Evolutionary conservation across 495 filamentous ascomycete species (phyloP).

Genomic region (Daldinia concentrica): DNA sequence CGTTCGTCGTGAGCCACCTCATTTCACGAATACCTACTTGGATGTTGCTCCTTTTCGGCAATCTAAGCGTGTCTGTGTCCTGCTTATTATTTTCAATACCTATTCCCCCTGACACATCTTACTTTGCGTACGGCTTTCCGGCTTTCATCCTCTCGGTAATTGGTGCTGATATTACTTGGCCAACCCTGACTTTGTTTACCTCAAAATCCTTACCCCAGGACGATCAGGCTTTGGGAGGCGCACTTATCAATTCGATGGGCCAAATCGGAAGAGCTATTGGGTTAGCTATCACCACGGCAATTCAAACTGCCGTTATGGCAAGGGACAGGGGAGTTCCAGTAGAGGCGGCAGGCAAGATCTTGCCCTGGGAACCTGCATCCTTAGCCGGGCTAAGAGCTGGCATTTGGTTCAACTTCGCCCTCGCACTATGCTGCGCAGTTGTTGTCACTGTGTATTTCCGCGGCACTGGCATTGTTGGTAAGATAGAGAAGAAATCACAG

Average conservation of each 20-base stretch:
- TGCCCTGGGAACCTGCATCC: slow-evolving; percentile 53
- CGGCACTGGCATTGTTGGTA: slow-evolving; percentile 57
- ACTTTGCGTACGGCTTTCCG: slow-evolving; percentile 68
- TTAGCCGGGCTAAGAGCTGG: slow-evolving; percentile 62
- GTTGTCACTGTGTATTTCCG: slow-evolving; percentile 55
- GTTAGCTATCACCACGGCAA: slow-evolving; percentile 65
- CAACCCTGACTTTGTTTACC: slow-evolving; percentile 66
- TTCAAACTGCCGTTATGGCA: slow-evolving; percentile 64
- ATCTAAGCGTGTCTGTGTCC: slow-evolving; percentile 56
- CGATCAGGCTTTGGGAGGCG: slow-evolving; percentile 69
- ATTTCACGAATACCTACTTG: slow-evolving; percentile 62
- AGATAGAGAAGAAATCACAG: slow-evolving; percentile 37
- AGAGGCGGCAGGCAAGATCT: slow-evolving; percentile 47
- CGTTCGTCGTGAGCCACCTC: slow-evolving; percentile 62
- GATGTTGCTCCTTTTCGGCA: slow-evolving; percentile 63
- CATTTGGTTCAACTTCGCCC: slow-evolving; percentile 62
- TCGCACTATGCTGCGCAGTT: slow-evolving; percentile 48
- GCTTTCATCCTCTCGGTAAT: slow-evolving; percentile 68
- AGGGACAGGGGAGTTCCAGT: slow-evolving; percentile 52
- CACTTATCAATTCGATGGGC: slow-evolving; percentile 67
- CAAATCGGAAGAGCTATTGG: slow-evolving; percentile 66
- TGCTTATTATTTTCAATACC: slow-evolving; percentile 65
- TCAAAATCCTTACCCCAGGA: slow-evolving; percentile 64
- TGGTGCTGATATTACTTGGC: slow-evolving; percentile 68
- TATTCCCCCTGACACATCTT: slow-evolving; percentile 61